Evolutionary conservation across 179 eudicot genomes (phyloP), one percentile per base, ranked within the genome.

Genomic region (Beta macrorhiza): DNA sequence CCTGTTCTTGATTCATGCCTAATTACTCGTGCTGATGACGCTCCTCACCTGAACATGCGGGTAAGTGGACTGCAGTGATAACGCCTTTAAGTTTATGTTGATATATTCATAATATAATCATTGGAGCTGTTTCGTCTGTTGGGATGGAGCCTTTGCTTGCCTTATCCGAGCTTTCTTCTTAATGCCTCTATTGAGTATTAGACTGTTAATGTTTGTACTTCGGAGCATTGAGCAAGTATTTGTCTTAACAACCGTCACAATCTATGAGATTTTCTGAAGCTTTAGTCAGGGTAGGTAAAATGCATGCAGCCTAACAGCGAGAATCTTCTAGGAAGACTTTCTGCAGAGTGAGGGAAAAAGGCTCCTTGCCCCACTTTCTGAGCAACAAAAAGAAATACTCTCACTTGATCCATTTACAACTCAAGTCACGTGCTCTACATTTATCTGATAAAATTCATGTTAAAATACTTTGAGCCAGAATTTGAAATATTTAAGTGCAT

Each of bases 1-100:
- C 99, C 99, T 56, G 90, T 94, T 64, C 98, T 93, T 84, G 98
- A 93, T 88, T 84, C 98, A 9, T 96, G 99, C 79, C 90, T 96
- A 44, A 96, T 96, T 77, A 90, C 90, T 76, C 94, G 99, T 55
- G 98, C 93, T 71, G 96, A 91, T 90, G 99, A 96, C 88, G 86
- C 99, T 70, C 99, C 98, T 17, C 93, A 96, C 85, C 79, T 93
- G 53, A 91, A 83, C 83, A 86, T 90, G 93, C 81, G 84, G 97
- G 99, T 92, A 74, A 59, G 76, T 45, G 53, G 59, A 55, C 8
- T 64, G 37, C 79, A 44, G 45, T 49, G 51, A 76, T 59, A 25
- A 2, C 75, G 83, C 37, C 55, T 17, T 65, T 64, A 32, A 51
- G 47, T 84, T 42, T 25, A 62, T 81, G 57, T 75, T 70, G 29